These are phyloP conservation scores for Solanum bukasovii DNA, from an alignment of 257 asterid species.

Conservation along the genomic window DNA sequence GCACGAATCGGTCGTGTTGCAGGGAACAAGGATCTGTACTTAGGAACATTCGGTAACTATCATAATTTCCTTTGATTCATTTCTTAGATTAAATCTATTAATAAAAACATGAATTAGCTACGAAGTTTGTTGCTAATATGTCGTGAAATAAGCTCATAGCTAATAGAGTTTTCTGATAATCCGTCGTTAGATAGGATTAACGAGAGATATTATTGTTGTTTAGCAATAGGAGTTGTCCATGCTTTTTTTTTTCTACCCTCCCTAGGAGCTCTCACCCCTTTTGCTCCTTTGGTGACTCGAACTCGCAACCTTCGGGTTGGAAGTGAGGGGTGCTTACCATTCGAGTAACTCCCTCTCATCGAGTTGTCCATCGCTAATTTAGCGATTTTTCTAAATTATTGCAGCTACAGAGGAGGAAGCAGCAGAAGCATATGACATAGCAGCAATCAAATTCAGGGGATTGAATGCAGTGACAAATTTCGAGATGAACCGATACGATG, in stretches of 20 bases:
- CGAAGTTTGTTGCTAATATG: not conserved
- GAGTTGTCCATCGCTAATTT: not conserved
- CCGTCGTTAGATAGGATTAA: not conserved
- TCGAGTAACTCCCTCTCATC: too few species aligned
- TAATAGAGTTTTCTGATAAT: not conserved
- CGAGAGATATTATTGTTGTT: not conserved
- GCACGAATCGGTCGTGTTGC: slow-evolving; percentile 78
- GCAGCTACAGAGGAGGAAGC: slow-evolving; percentile 69
- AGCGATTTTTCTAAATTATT: not conserved
- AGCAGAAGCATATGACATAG: slow-evolving; percentile 61
- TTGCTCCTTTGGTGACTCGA: too few species aligned
- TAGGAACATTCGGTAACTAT: slow-evolving; percentile 58
- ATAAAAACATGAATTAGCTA: not conserved
- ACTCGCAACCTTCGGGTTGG: too few species aligned
- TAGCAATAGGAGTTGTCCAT: not conserved
- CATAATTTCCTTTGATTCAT: not conserved
- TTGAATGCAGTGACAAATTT: slow-evolving; percentile 52
- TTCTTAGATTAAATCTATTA: not conserved
- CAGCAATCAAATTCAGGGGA: slow-evolving; percentile 58
- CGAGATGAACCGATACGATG: slow-evolving; percentile 47
- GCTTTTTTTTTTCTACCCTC: not conserved
- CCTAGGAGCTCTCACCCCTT: too few species aligned
- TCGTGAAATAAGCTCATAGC: not conserved
- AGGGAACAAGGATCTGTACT: slow-evolving; percentile 66
- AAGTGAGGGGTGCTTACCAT: too few species aligned